Percentiles rank a stretch among this genome's conserved stretches.
Conservation (phyloP, 2,329 filamentous ascomycete genomes). For the Pyrenochaeta sp. region DNA sequence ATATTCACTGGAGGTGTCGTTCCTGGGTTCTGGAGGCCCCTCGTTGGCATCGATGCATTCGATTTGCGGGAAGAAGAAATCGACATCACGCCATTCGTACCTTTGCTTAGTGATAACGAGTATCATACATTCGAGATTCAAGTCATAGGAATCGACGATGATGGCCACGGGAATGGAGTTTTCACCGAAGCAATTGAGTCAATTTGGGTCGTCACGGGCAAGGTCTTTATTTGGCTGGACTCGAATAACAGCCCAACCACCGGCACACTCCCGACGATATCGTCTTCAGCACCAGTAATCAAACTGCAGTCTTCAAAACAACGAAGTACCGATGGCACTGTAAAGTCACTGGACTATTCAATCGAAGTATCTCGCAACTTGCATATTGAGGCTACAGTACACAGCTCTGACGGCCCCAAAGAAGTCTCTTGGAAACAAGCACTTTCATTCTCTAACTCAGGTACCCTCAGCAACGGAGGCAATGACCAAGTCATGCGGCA, state of each 20-base stretch:
- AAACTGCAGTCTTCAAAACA: slow-evolving; percentile 60
- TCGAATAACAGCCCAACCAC: slow-evolving; percentile 61
- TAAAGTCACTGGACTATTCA: slow-evolving; percentile 67
- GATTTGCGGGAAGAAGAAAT: slow-evolving; percentile 83
- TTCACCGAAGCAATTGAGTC: slow-evolving; percentile 67
- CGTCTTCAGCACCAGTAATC: slow-evolving; percentile 57
- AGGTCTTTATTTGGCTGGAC: slow-evolving; percentile 81
- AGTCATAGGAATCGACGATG: slow-evolving; percentile 71
- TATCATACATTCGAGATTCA: slow-evolving; percentile 73
- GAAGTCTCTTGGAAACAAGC: slow-evolving; percentile 66
- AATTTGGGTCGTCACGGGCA: slow-evolving; percentile 80
- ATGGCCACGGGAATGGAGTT: slow-evolving; percentile 56
- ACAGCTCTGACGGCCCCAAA: slow-evolving; percentile 56
- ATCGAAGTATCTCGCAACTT: slow-evolving; percentile 66
- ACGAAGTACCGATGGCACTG: slow-evolving; percentile 60
- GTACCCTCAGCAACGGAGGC: slow-evolving; percentile 63
- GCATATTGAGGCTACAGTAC: slow-evolving; percentile 61
- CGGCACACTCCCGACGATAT: slow-evolving; percentile 50
- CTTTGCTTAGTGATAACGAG: slow-evolving; percentile 71
- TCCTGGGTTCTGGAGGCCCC: slow-evolving; percentile 78
- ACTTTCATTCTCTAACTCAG: slow-evolving; percentile 65
- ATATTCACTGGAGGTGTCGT: slow-evolving; percentile 85
- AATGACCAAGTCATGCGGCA: slow-evolving; percentile 63
- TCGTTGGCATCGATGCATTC: slow-evolving; percentile 81
- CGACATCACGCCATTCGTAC: slow-evolving; percentile 80